These are phyloP conservation scores for Sphagnum tenellum DNA, from an alignment of 225 moss, liverwort and hornwort genomes.

Conservation along the genomic window DNA sequence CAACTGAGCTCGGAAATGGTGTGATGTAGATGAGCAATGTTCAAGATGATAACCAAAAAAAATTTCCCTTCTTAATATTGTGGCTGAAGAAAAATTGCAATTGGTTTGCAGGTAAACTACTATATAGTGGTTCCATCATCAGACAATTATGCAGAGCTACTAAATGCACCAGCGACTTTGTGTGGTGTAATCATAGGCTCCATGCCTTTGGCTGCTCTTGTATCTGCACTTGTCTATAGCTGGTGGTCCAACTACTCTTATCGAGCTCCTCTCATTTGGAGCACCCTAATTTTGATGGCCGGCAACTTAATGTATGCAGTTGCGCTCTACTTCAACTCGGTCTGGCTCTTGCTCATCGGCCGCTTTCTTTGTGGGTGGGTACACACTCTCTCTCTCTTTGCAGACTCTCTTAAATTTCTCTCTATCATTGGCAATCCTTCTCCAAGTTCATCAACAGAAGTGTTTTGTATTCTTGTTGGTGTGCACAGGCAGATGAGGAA, in stretches of 20 bases:
- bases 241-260: constrained; percentile 69
- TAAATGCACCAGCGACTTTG: constrained; percentile 49
- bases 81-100: not conserved
- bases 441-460: no score
- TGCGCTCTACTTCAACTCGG: constrained; percentile 53
- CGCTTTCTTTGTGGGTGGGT: constrained; percentile 53
- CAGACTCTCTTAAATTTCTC: not conserved
- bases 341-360: constrained; percentile 50
- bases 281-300: constrained; percentile 35
- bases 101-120: constrained; percentile 41
- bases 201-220: constrained; percentile 55
- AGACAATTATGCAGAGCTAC: constrained; percentile 43
- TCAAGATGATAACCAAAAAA: not conserved
- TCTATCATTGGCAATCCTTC: no score
- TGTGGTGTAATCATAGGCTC: constrained; percentile 69
- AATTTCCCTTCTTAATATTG: not conserved
- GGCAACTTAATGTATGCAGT: constrained; percentile 59
- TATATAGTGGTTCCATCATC: constrained; percentile 66
- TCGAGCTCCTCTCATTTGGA: constrained; percentile 43
- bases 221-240: constrained; percentile 53
- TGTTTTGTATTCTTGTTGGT: no score
- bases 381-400: no score
- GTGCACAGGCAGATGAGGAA: no score
- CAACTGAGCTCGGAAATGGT: not conserved
- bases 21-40: not conserved